Evolutionary conservation across 768 basidiomycete genomes (phyloP).

Genomic region (Thelephora aurantiotincta): DNA sequence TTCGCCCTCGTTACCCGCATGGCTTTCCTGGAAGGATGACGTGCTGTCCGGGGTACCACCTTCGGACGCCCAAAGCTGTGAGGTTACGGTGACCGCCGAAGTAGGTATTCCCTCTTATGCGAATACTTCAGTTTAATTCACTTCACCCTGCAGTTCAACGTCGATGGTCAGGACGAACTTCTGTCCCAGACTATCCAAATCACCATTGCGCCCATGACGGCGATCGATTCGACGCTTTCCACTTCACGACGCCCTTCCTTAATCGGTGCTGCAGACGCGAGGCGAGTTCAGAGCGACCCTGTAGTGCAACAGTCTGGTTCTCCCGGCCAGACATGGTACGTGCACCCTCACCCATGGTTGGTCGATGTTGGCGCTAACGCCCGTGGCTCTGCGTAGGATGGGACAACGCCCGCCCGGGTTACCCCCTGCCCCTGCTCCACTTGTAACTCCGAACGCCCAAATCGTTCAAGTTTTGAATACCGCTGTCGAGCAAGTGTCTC

Average conservation of each 20-base stretch:
- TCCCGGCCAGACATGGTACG: conserved; percentile 14
- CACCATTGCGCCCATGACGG: conserved; percentile 53
- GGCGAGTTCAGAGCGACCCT: conserved; percentile 28
- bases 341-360: neutral
- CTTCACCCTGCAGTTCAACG: conserved; percentile 34
- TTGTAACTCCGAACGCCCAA: conserved; percentile 43
- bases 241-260: conserved; percentile 34
- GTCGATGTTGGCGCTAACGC: neutral
- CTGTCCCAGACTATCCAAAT: conserved; percentile 56
- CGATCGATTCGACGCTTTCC: conserved; percentile 29
- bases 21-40: conserved; percentile 83
- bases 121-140: conserved; percentile 1
- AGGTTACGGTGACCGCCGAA: conserved; percentile 63
- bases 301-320: conserved; percentile 18
- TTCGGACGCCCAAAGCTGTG: conserved; percentile 59
- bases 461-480: conserved; percentile 67
- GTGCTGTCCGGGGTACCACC: conserved; percentile 71
- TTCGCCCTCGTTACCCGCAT: conserved; percentile 71
- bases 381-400: conserved; percentile 9
- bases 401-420: conserved; percentile 19
- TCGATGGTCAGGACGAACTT: conserved; percentile 63
- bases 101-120: conserved; percentile 25
- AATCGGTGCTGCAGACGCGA: conserved; percentile 26
- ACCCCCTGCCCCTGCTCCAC: conserved; percentile 17
- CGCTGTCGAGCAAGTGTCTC: conserved; percentile 66